Evolutionary conservation across 208 protist species (phyloP), one percentile per base, ranked within the genome.

Genomic region (Crithidia sp.): DNA sequence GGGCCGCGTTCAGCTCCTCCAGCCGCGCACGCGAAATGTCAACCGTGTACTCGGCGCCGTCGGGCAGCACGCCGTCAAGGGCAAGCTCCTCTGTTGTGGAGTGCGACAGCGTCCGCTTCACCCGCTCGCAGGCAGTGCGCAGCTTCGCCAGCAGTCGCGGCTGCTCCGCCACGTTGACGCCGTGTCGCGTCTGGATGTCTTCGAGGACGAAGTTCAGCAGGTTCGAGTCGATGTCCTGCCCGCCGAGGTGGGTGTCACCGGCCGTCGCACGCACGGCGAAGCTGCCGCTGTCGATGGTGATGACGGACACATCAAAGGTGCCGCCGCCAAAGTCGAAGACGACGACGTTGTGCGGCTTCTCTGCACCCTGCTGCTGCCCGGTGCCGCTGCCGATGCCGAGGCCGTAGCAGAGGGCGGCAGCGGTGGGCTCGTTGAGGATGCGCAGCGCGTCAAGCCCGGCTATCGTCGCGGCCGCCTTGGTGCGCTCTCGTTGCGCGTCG

Each of bases 341-440:
- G 7, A 99, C 87, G 39, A 99, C 92, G 92, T 87, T 84, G 53
- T 67, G 77, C 8, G 79, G 76, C 69, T 67, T 81, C 50, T 74
- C 76, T 5, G 61, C 44, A 17, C 76, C 87, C 28, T 90, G 87
- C 60, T 82, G 75, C 69, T 71, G 19, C 3, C 65, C 73, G 69
- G 83, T 66, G 50, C 85, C 88, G 88, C 82, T 81, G 71, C 77
- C 89, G 71, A 98, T 90, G 57, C 98, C 94, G 7, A 99, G 92
- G 69, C 98, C 98, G 87, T 99, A 99, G 56, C 98, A 99, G 64
- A 99, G 79, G 40, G 99, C 98, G 5, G 98, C 98, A 10, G 99
- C 98, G 7, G 99, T 99, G 17, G 99, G 98, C 87, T 99, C 98
- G 87, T 99, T 99, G 75, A 99, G 97, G 74, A 99, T 98, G 70